Evolutionary conservation across 2,329 filamentous ascomycete genomes (phyloP).

Genomic region (Aspergillus brasiliensis): DNA sequence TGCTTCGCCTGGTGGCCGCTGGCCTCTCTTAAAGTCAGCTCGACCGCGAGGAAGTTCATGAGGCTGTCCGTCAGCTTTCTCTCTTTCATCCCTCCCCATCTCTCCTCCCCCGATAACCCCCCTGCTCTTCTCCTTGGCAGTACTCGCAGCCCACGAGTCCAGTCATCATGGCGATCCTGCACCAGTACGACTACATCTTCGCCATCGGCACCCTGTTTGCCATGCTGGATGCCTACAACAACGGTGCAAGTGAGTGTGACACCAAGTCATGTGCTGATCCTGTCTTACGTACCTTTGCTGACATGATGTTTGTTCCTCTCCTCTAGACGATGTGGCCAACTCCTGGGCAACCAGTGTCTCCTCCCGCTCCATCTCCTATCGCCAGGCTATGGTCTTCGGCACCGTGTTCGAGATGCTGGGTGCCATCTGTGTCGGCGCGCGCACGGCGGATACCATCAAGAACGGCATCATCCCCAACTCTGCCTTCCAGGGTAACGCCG

Average conservation of each 20-base stretch:
- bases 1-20: too few species aligned
- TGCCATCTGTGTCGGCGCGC: constrained; percentile 66
- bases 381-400: constrained; percentile 50
- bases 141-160: background rate
- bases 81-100: background rate
- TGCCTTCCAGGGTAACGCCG: constrained; percentile 62
- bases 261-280: background rate
- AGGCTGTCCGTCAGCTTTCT: background rate
- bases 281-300: background rate
- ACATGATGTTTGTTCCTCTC: background rate
- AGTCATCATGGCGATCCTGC: constrained; percentile 57
- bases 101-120: background rate
- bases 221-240: constrained; percentile 76
- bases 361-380: constrained; percentile 61
- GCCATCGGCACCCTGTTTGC: constrained; percentile 76
- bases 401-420: constrained; percentile 69
- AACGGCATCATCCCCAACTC: constrained; percentile 69
- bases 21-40: too few species aligned
- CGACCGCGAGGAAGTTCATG: too few species aligned
- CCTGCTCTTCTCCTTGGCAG: background rate
- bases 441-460: constrained; percentile 77
- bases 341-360: constrained; percentile 80
- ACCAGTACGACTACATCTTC: constrained; percentile 71
- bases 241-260: constrained; percentile 68
- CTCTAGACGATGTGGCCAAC: constrained; percentile 74